A percentile compares a stretch with the other conserved stretches of the same genome.
Evolutionary conservation across 192 early-diverging fungal genomes (phyloP).

Genomic region (Coemansia sp.): DNA sequence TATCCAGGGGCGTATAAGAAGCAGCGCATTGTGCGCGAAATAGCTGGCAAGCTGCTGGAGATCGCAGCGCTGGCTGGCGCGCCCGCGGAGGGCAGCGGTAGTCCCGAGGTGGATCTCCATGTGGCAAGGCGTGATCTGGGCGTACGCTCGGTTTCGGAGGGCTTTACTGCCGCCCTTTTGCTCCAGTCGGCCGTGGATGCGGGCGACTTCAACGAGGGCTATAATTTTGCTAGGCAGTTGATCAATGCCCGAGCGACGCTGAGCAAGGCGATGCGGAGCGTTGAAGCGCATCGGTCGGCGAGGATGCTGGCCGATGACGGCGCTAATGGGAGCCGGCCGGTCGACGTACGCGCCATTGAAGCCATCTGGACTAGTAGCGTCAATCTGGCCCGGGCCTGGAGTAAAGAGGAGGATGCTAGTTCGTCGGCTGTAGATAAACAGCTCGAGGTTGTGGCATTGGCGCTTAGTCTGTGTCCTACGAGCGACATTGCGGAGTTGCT

Average conservation of each 20-base stretch:
- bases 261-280: neutral
- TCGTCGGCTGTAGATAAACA: neutral
- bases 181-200: conserved; percentile 16
- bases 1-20: conserved; percentile 22
- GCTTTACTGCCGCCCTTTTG: conserved; percentile 21
- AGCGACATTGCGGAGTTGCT: conserved; percentile 26
- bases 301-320: conserved; percentile 8
- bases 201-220: conserved; percentile 9
- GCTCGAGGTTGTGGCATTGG: conserved; percentile 24
- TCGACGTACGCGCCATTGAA: conserved; percentile 30
- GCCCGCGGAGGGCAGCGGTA: neutral
- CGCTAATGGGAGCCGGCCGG: neutral
- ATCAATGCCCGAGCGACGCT: conserved; percentile 13
- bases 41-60: conserved; percentile 7
- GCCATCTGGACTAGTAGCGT: conserved; percentile 16
- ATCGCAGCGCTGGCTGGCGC: neutral
- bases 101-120: conserved; percentile 1
- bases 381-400: conserved; percentile 5
- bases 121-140: conserved; percentile 14
- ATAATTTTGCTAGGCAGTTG: conserved; percentile 29
- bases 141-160: conserved; percentile 16
- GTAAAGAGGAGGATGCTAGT: neutral
- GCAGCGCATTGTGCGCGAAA: conserved; percentile 22
- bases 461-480: conserved; percentile 32
- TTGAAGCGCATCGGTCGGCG: conserved; percentile 12